phyloP scores from a whole-genome alignment of 2,329 filamentous ascomycete species.

The Chrysoporthe austroafricana region DNA sequence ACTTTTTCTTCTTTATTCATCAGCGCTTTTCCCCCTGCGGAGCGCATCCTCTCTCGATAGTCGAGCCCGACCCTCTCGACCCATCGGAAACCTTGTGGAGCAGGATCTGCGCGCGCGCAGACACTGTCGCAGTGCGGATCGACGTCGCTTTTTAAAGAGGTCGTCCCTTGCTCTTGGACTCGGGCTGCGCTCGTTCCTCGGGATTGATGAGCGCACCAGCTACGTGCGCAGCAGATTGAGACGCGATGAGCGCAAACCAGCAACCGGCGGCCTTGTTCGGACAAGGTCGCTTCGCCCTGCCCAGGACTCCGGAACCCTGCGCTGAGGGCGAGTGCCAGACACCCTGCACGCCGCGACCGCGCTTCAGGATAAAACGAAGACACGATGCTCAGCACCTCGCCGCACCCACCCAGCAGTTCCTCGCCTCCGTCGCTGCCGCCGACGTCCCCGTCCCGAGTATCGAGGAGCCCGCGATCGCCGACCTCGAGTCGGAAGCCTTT shows the following conservation, averaged over 20 bases:
- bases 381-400: constrained; percentile 52
- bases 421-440: constrained; percentile 68
- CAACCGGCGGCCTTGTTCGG: constrained; percentile 17
- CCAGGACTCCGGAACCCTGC: constrained; percentile 58
- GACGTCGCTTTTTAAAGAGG: constrained; percentile 2
- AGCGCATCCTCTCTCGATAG: not conserved
- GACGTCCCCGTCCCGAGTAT: constrained; percentile 69
- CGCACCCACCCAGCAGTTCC: constrained; percentile 67
- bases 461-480: constrained; percentile 53
- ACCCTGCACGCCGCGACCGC: constrained; percentile 56
- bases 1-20: constrained; percentile 15
- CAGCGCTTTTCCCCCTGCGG: constrained; percentile 1
- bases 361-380: constrained; percentile 60
- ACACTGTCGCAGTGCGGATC: not conserved
- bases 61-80: not conserved
- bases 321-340: constrained; percentile 43
- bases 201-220: constrained; percentile 15
- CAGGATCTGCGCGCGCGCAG: constrained; percentile 4
- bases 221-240: constrained; percentile 15
- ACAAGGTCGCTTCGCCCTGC: constrained; percentile 50
- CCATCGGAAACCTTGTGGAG: not conserved
- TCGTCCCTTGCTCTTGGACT: constrained; percentile 11
- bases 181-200: constrained; percentile 2
- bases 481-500: constrained; percentile 23
- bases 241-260: constrained; percentile 26